phyloP scores from a whole-genome alignment of 2,329 filamentous ascomycete species.

The Botryotinia globosa region DNA sequence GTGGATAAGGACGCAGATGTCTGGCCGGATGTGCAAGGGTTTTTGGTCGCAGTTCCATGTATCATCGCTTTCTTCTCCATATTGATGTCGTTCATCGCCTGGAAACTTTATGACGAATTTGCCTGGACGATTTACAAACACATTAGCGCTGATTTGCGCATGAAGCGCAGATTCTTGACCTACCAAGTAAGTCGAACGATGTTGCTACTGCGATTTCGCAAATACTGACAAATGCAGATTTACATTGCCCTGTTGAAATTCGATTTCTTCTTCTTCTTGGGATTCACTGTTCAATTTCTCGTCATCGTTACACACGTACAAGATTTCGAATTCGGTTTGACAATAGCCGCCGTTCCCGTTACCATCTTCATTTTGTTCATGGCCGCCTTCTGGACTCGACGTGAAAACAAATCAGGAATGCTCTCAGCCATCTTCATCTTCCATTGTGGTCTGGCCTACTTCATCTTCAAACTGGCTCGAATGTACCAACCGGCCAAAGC shows the following conservation, averaged over 20 bases:
- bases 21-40: conserved; percentile 69
- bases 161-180: conserved; percentile 94
- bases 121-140: conserved; percentile 99
- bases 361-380: conserved; percentile 85
- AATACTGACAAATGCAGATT: conserved; percentile 58
- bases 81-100: conserved; percentile 72
- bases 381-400: conserved; percentile 80
- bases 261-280: conserved; percentile 99
- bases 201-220: background rate
- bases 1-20: conserved; percentile 45
- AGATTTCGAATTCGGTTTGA: conserved; percentile 78
- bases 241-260: conserved; percentile 98
- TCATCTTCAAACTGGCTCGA: conserved; percentile 95
- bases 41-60: conserved; percentile 79
- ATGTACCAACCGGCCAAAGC: conserved; percentile 73
- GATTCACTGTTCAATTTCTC: conserved; percentile 96
- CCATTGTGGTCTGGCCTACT: conserved; percentile 86
- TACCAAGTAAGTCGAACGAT: conserved; percentile 70
- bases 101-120: conserved; percentile 98
- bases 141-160: conserved; percentile 92
- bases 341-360: conserved; percentile 83
- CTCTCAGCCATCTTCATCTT: conserved; percentile 76
- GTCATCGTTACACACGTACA: conserved; percentile 75
- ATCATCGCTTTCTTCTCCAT: conserved; percentile 76
- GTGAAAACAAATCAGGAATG: conserved; percentile 80